Base-by-base conservation (phyloP, 305 asterid species). In the Ilex paraguariensis region DNA sequence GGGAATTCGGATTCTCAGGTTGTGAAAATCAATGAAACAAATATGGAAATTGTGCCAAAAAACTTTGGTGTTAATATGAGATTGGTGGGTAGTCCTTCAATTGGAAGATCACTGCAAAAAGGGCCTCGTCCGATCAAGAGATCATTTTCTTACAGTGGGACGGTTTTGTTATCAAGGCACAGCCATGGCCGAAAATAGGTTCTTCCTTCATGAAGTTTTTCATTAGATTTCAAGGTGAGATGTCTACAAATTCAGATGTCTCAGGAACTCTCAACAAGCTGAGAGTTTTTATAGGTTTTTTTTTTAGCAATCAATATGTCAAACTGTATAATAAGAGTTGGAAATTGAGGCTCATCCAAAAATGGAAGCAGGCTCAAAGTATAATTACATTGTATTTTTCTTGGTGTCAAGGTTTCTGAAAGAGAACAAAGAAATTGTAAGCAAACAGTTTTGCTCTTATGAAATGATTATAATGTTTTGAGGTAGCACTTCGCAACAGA, bases 301-400 rank as follows among this genome's bases (percentile, higher is more conserved):
- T n/a, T 36, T 4, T 21, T 0, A 36, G 3, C 42, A 36, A 36
- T 2, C 7, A 36, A 36, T 36, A 36, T 36, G 42, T 36, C 9
- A 52, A 40, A 15, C 13, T 51, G 50, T 39, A 52, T 31, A 46
- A 31, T 57, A 57, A 60, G 30, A 57, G 10, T 44, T n/a, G 53
- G 36, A 17, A 65, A 31, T 46, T 30, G 63, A 15, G 51, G 57
- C 69, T 65, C 55, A 57, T 66, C n/a, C 53, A 57, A n/a, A 66
- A 57, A 50, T 45, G 31, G 59, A 57, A 48, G 56, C 17, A 21
- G 48, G 70, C 64, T 44, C 62, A 49, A 49, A 7, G 14, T 49
- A 5, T 49, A 12, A 49, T 11, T 7, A 7, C 53, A 5, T 11
- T 49, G 16, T 36, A 36, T 21, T 21, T 21, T 21, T 21, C 6